Evolutionary conservation across 495 filamentous ascomycete species (phyloP), one percentile per base, ranked within the genome.

Genomic region (Aspergillus saccharolyticus): DNA sequence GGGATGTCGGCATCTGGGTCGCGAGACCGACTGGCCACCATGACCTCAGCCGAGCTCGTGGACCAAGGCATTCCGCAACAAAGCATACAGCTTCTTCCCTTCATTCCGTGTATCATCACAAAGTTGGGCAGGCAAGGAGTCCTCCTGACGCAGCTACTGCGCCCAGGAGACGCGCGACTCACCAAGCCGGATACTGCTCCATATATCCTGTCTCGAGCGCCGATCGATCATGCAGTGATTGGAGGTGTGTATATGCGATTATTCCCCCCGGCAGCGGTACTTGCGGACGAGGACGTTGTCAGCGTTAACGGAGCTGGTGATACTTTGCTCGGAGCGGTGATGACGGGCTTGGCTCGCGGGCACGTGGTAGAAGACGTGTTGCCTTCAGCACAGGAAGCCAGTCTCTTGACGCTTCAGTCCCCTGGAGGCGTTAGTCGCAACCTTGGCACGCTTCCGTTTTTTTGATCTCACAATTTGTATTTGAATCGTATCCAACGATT

Each of bases 231-330:
- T 2, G 78, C 77, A 18, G 62, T 75, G 0, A 76, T 96, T 5
- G 90, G 88, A 4, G 91, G 91, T 0, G 80, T 96, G 17, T 96
- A 95, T 63, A 89, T 97, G 85, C 77, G 89, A 42, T 68, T 92
- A 20, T 94, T 90, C 70, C 81, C 86, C 0, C 76, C 88, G 15
- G 80, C 78, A 2, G 85, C 89, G 71, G 66, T 73, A n/a, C 74
- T 96, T 1, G 52, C 59, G 12, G 61, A 72, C 0, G 69, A 79
- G 16, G 82, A 90, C 25, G 77, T 96, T 4, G 85, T 93, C 14
- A 93, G 89, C 59, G 94, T 97, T 14, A 98, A 97, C 67, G 94
- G 92, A 0, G 91, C 90, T 0, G 94, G 94, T 5, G 94, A 98
- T 73, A 97, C 94, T 0, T 89, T 97, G 61, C 74, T 94, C 2